Percentiles rank a stretch among this genome's conserved stretches.
These are phyloP conservation scores for Glonium stellatum DNA, from an alignment of 495 filamentous ascomycete genomes.

Conservation along the genomic window DNA sequence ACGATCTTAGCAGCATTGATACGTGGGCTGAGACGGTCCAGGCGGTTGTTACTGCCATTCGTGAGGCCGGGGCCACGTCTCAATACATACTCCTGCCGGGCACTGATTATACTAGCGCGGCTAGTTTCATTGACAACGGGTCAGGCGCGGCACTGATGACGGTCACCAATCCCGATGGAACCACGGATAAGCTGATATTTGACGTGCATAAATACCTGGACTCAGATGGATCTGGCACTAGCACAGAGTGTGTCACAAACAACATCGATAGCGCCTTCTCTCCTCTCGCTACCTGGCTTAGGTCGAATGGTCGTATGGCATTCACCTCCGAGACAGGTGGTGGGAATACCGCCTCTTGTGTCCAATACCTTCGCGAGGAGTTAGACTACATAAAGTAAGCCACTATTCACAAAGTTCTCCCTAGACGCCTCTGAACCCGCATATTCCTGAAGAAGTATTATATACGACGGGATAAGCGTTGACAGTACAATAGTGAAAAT, in stretches of 20 bases:
- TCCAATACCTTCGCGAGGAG: constrained; percentile 41
- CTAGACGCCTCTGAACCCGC: too few relatives aligned
- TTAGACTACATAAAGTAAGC: constrained; percentile 41
- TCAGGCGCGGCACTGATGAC: constrained; percentile 42
- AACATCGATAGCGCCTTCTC: constrained; percentile 44
- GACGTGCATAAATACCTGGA: constrained; percentile 55
- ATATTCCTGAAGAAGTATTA: too few relatives aligned
- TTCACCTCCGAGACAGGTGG: constrained; percentile 53
- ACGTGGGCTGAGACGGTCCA: constrained; percentile 50
- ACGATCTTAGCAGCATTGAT: constrained; percentile 40
- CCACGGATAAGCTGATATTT: constrained; percentile 47
- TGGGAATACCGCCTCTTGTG: constrained; percentile 41
- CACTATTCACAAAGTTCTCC: too few relatives aligned
- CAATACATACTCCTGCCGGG: constrained; percentile 49
- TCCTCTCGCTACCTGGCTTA: constrained; percentile 43
- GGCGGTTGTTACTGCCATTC: constrained; percentile 51
- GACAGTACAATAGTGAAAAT: too few relatives aligned
- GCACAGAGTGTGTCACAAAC: constrained; percentile 46
- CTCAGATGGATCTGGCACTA: constrained; percentile 51
- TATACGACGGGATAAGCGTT: too few relatives aligned
- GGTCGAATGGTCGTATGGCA: constrained; percentile 44
- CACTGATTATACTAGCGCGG: constrained; percentile 44
- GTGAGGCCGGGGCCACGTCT: constrained; percentile 49
- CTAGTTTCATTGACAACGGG: constrained; percentile 40
- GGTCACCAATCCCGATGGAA: constrained; percentile 50